Evolutionary conservation across 306 rosid genomes (phyloP), one percentile per base, ranked within the genome.

Genomic region (Inga leiocalycina): DNA sequence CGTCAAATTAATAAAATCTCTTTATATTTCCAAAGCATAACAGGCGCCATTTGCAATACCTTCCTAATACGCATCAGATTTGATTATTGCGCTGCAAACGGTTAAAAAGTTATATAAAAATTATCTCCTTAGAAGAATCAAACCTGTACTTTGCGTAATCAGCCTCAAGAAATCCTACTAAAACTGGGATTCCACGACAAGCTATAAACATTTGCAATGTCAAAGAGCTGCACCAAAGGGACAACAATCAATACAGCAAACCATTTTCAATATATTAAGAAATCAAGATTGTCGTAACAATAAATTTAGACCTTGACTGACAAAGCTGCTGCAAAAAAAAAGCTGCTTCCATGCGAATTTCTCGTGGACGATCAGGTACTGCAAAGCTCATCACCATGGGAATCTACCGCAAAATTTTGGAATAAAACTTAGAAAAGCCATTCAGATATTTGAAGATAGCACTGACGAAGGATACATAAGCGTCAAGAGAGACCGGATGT

Each of bases 321-420:
- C 99, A 97, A 89, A 97, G 99, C 89, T 94, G 98, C 91, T 92
- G 99, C 79, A 91, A 83, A 85, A 97, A 92, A 84, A 81, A 88
- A 75, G 98, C 98, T 80, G 99, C 97, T 91, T 97, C 99, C 94
- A 97, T 94, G 34, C 99, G 99, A 88, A 97, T 91, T 87, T 97
- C 99, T 71, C 99, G 91, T 45, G 97, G 94, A 59, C 98, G 97
- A 86, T 91, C 97, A 71, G 97, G 95, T 43, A 88, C 90, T 10
- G 99, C 95, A 88, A 97, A 97, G 87, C 95, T 84, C 93, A 88
- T 97, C 71, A 97, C 94, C 79, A 88, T 84, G 80, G 99, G 98
- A 85, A 97, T 94, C 99, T 97, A 89, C 79, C 84, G 80, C 64
- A 75, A 43, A 82, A 80, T 54, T 72, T 88, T 81, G 78, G 78